A percentile compares a stretch with the other conserved stretches of the same genome.
Evolutionary conservation across 2,329 filamentous ascomycete genomes (phyloP).

Genomic region (Botrytis paeoniae): DNA sequence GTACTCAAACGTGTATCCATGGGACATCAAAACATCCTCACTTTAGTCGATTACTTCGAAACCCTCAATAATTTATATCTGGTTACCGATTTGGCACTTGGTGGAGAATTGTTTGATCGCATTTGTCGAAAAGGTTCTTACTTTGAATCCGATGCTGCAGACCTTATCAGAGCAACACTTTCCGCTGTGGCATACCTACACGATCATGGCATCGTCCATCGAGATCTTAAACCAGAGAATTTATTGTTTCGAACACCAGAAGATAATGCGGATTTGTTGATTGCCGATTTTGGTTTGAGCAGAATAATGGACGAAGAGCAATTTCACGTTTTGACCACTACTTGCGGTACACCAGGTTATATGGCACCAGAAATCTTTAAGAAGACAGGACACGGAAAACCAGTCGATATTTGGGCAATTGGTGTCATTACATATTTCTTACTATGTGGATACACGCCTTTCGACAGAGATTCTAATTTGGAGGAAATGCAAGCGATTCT

Average conservation of each 20-base stretch:
- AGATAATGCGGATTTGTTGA: slow-evolving; percentile 94
- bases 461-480: slow-evolving; percentile 94
- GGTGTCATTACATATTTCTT: slow-evolving; percentile 99
- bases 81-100: slow-evolving; percentile 92
- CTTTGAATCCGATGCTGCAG: slow-evolving; percentile 94
- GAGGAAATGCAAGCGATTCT: slow-evolving; percentile 99
- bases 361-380: slow-evolving; percentile 99
- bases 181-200: slow-evolving; percentile 98
- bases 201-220: slow-evolving; percentile 97
- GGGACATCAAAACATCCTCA: slow-evolving; percentile 97
- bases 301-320: slow-evolving; percentile 99
- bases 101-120: slow-evolving; percentile 95
- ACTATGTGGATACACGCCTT: slow-evolving; percentile 95
- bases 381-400: slow-evolving; percentile 96
- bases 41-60: slow-evolving; percentile 97
- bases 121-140: slow-evolving; percentile 99
- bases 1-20: slow-evolving; percentile 98
- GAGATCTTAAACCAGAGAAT: slow-evolving; percentile 96
- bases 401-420: slow-evolving; percentile 97
- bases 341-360: slow-evolving; percentile 95
- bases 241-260: slow-evolving; percentile 94
- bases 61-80: slow-evolving; percentile 99
- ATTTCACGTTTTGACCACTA: slow-evolving; percentile 96
- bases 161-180: slow-evolving; percentile 89
- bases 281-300: slow-evolving; percentile 93